Evolutionary conservation across 176 grass and related monocot species (phyloP).

Genomic region (Saccharum officinarum): DNA sequence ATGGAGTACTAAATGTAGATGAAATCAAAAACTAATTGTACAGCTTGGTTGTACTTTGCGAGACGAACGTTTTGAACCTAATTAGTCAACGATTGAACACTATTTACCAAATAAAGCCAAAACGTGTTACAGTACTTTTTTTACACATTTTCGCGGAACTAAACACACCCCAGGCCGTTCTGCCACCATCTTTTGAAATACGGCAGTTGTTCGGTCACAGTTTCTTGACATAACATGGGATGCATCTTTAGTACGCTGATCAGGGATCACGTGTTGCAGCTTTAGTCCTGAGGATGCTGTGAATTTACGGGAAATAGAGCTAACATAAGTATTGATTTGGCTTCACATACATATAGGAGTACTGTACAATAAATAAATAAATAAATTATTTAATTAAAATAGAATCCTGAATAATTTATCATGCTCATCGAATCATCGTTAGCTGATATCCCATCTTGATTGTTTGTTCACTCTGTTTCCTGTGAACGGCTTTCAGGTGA

Average conservation of each 20-base stretch:
- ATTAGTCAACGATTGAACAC: too few relatives aligned
- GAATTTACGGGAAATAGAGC: not conserved
- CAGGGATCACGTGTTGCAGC: slow-evolving; percentile 31
- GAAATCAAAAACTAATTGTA: too few relatives aligned
- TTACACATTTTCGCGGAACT: too few relatives aligned
- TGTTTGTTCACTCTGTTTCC: not conserved
- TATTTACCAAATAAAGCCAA: too few relatives aligned
- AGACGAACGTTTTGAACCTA: too few relatives aligned
- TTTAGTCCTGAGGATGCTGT: slow-evolving; percentile 21
- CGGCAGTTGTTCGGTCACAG: not conserved
- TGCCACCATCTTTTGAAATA: slow-evolving; percentile 21
- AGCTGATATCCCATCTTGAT: not conserved
- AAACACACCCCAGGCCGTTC: too few relatives aligned
- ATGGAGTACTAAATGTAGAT: too few relatives aligned
- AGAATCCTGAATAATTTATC: not conserved
- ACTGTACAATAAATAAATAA: not conserved
- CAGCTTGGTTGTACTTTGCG: too few relatives aligned
- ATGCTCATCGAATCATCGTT: not conserved
- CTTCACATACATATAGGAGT: not conserved
- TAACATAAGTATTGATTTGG: not conserved
- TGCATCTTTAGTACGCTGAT: slow-evolving; percentile 30
- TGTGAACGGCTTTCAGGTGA: not conserved
- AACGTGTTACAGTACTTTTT: too few relatives aligned
- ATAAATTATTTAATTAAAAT: not conserved
- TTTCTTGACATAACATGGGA: slow-evolving; percentile 32